phyloP scores from a whole-genome alignment of 176 grass and related monocot species.

The Themeda triandra region DNA sequence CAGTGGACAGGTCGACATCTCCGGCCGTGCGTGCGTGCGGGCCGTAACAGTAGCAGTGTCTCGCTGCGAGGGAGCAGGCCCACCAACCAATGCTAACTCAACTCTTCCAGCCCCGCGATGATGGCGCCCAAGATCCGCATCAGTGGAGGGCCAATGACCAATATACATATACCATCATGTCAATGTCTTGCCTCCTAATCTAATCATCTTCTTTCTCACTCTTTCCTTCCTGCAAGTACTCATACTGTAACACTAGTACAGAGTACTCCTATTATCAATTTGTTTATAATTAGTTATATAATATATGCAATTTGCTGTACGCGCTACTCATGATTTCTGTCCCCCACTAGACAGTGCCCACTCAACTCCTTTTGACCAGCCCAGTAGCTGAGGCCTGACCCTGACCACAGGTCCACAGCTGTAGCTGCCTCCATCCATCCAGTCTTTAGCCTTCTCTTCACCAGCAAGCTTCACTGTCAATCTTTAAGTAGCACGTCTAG shows the following conservation, averaged over 20 bases:
- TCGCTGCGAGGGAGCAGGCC: slow-evolving; percentile 16
- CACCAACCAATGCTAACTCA: slow-evolving; percentile 10
- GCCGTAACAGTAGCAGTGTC: neutral
- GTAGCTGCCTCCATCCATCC: too few species aligned
- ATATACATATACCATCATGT: neutral
- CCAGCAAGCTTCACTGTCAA: too few species aligned
- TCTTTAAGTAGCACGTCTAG: too few species aligned
- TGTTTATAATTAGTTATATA: neutral
- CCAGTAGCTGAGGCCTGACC: neutral
- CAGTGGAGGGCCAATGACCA: neutral
- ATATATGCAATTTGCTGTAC: neutral
- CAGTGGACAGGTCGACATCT: neutral
- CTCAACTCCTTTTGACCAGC: neutral
- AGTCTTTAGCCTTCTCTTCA: too few species aligned
- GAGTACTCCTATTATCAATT: neutral
- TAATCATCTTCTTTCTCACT: neutral
- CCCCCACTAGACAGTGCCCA: neutral
- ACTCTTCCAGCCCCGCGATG: too few species aligned
- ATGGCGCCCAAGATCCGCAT: slow-evolving; percentile 10
- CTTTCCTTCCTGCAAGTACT: neutral
- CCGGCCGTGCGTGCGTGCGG: neutral
- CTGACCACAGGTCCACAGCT: neutral
- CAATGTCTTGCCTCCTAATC: neutral
- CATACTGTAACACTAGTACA: neutral
- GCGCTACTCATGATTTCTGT: neutral